These are phyloP conservation scores for Pisolithus tinctorius DNA, from an alignment of 768 basidiomycete genomes.

Conservation along the genomic window DNA sequence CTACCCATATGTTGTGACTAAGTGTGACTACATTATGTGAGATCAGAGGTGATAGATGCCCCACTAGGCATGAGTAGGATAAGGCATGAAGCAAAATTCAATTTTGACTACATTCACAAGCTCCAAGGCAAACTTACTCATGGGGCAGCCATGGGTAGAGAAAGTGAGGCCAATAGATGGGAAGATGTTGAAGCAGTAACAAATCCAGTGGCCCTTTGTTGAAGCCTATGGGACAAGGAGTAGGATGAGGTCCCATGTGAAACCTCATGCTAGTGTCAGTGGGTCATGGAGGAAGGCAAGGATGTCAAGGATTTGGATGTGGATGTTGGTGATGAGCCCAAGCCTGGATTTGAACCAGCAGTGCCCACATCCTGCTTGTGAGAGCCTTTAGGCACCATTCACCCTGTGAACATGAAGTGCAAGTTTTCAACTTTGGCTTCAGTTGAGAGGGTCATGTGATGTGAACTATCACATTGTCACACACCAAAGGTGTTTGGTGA, in stretches of 20 bases:
- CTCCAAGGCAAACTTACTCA: constrained; percentile 23
- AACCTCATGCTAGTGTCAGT: constrained; percentile 15
- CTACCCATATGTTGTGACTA: no score
- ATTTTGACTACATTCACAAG: constrained; percentile 7
- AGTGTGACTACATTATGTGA: constrained; percentile 3
- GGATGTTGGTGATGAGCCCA: constrained; percentile 19
- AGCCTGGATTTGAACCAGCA: constrained; percentile 28
- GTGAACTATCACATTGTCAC: no score
- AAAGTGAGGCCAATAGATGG: constrained; percentile 17
- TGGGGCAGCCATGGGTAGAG: constrained; percentile 28
- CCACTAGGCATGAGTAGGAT: constrained; percentile 54
- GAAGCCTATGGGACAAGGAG: constrained; percentile 28
- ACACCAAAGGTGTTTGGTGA: no score
- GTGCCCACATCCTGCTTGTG: constrained; percentile 41
- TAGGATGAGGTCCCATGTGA: constrained; percentile 16
- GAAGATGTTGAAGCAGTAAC: constrained; percentile 37
- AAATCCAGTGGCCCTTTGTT: constrained; percentile 15
- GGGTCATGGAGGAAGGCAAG: constrained; percentile 18
- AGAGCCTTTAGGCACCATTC: no score
- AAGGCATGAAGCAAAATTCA: constrained; percentile 12
- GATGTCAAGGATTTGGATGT: constrained; percentile 27
- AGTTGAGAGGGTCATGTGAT: no score
- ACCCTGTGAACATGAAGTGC: no score
- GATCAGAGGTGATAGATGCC: constrained; percentile 43
- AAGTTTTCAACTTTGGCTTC: no score